Evolutionary conservation across 1,139 yeast genomes (phyloP).

Genomic region (Blastobotrys elegans): DNA sequence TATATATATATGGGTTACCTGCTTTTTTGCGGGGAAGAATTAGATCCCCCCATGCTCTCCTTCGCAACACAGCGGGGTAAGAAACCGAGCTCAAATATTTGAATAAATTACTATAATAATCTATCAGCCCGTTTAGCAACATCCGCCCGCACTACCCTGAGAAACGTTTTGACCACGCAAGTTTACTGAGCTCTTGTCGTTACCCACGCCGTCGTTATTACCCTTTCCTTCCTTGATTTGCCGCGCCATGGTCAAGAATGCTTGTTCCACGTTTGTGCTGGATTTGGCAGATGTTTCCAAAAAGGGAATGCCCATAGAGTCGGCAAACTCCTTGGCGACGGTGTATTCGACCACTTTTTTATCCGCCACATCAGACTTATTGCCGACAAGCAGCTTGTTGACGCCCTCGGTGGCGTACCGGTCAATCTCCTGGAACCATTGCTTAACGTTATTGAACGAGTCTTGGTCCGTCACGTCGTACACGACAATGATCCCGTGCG

Average conservation of each 20-base stretch:
- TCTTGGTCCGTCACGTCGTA: constrained; percentile 98
- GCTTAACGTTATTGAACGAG: constrained; percentile 93
- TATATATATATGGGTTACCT: too few relatives aligned
- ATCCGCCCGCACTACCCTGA: constrained; percentile 54
- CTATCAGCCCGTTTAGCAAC: constrained; percentile 50
- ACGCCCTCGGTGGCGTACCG: constrained; percentile 98
- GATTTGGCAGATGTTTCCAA: constrained; percentile 95
- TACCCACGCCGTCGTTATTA: constrained; percentile 48
- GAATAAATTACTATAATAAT: not conserved
- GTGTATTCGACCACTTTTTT: constrained; percentile 95
- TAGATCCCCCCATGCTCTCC: not conserved
- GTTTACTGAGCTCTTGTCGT: constrained; percentile 59
- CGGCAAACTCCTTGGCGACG: constrained; percentile 97
- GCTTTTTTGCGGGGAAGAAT: too few relatives aligned
- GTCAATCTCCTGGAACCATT: constrained; percentile 98
- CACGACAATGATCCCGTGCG: constrained; percentile 96
- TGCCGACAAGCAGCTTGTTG: constrained; percentile 91
- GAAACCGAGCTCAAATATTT: not conserved
- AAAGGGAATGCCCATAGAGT: constrained; percentile 90
- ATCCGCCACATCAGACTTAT: constrained; percentile 91
- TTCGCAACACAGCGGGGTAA: not conserved
- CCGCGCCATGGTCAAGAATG: constrained; percentile 97
- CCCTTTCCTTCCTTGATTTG: constrained; percentile 98
- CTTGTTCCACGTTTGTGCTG: constrained; percentile 96
- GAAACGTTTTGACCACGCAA: constrained; percentile 85